Evolutionary conservation across 306 rosid species (phyloP).

Genomic region (Alnus glutinosa): DNA sequence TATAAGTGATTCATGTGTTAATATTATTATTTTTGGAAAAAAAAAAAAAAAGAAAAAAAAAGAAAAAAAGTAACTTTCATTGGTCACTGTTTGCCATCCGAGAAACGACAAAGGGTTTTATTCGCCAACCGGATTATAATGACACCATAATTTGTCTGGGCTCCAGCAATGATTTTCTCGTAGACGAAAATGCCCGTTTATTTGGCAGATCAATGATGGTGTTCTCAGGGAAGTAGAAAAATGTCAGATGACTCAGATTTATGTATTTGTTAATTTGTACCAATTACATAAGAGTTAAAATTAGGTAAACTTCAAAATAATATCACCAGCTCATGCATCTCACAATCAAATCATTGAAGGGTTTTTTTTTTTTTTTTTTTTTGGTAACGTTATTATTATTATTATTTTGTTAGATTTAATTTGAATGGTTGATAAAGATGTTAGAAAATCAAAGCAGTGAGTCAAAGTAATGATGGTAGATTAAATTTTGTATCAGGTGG

Average conservation of each 20-base stretch:
- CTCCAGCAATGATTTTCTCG: slow-evolving; percentile 18
- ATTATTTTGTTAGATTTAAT: too few relatives aligned
- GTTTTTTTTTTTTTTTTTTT: not conserved
- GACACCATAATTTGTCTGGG: slow-evolving; percentile 53
- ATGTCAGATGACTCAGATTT: not conserved
- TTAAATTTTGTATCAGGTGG: slow-evolving; percentile 56
- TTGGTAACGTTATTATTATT: too few relatives aligned
- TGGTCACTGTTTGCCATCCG: slow-evolving; percentile 44
- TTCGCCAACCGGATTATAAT: slow-evolving; percentile 53
- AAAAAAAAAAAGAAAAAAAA: not conserved
- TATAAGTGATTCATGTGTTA: not conserved
- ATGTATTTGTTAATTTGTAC: not conserved
- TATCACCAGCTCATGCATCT: not conserved
- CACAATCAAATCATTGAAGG: not conserved
- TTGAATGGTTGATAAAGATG: not conserved
- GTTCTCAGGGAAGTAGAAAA: not conserved
- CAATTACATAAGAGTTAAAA: not conserved
- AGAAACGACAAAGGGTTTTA: slow-evolving; percentile 59
- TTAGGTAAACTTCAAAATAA: not conserved
- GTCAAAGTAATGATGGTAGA: not conserved
- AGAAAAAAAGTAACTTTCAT: slow-evolving; percentile 40
- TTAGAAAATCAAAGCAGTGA: not conserved
- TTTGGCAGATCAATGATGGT: not conserved
- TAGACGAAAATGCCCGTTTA: slow-evolving; percentile 17
- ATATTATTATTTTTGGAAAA: not conserved